Evolutionary conservation across 2,329 filamentous ascomycete genomes (phyloP).

Genomic region (Cordyceps cateniannulata): DNA sequence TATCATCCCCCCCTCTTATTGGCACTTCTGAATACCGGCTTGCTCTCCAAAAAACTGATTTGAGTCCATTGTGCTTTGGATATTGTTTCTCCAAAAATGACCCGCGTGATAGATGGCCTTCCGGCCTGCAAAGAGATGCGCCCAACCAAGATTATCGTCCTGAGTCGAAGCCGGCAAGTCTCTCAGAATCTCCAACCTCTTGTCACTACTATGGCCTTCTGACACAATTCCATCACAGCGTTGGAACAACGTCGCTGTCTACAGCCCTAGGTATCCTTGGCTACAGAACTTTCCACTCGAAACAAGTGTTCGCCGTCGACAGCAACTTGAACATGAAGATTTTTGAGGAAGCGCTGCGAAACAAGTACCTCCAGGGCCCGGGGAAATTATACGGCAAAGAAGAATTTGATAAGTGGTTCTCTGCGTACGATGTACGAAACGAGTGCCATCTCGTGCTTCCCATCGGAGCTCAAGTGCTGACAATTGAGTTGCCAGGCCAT

Average conservation of each 20-base stretch:
- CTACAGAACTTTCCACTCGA: constrained; percentile 29
- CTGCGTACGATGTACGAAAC: constrained; percentile 27
- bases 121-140: not conserved
- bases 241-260: constrained; percentile 29
- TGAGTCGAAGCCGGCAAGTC: constrained; percentile 30
- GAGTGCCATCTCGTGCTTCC: not conserved
- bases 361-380: constrained; percentile 21
- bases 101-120: not conserved
- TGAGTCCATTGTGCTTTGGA: too few species aligned
- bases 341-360: constrained; percentile 24
- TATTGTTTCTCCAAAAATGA: not conserved
- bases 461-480: too few species aligned
- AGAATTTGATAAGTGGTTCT: constrained; percentile 35
- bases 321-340: constrained; percentile 20
- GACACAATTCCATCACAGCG: constrained; percentile 18
- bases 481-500: not conserved
- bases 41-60: too few species aligned
- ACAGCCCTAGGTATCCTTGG: constrained; percentile 27
- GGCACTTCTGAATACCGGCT: too few species aligned
- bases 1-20: too few species aligned
- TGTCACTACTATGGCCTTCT: not conserved
- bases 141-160: constrained; percentile 26
- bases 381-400: constrained; percentile 25
- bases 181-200: too few species aligned
- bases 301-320: constrained; percentile 22